Base-by-base conservation (phyloP, 768 basidiomycete genomes). In the Boletus rubroflammeus region DNA sequence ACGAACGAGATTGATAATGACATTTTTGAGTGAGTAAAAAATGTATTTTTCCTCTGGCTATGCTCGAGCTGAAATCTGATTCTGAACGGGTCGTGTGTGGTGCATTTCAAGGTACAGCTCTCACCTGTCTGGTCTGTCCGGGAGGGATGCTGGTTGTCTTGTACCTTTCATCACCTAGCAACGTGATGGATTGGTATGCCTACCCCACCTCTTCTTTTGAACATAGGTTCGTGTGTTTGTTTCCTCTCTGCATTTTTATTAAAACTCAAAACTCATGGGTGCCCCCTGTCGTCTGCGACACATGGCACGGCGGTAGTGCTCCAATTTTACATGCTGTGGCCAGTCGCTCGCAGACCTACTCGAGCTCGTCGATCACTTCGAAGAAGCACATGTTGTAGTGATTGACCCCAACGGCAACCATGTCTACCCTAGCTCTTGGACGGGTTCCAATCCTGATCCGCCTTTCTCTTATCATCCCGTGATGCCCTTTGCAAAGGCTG, bases 341-440 rank as follows among this genome's bases (percentile, higher is more conserved):
- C 67, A 73, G 41, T 63, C 68, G 21, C 74, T 80, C 29, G 60
- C 73, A 6, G 77, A 79, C 66, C 68, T 81, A 36, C 81, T 81
- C 59, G 75, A 73, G 36, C 72, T 81, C 19, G 69, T 82, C 49
- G 76, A 78, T 57, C 82, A 82, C 56, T 78, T 78, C 47, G 80
- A 81, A 57, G 73, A 75, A 58, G 58, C 66, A 7, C 75, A 74
- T 51, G 76, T 74, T 42, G 66, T 73, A 38, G 66, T 70, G 19
- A 44, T 69, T 55, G 62, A 59, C 40, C 28, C 42, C 3, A 62
- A 69, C 50, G 73, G 71, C 36, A 72, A 69, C 40, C 70, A 66
- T 3, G 55, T 73, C 43, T 72, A 72, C 60, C 75, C 68, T 45
- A 10, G 23, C 17, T 25, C 54, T 23, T 17, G 26, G 19, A 47